Percentiles rank a stretch among this genome's conserved stretches.
These are phyloP conservation scores for Chenopodium berlandieri DNA, from an alignment of 148 eudicot species.

Conservation along the genomic window DNA sequence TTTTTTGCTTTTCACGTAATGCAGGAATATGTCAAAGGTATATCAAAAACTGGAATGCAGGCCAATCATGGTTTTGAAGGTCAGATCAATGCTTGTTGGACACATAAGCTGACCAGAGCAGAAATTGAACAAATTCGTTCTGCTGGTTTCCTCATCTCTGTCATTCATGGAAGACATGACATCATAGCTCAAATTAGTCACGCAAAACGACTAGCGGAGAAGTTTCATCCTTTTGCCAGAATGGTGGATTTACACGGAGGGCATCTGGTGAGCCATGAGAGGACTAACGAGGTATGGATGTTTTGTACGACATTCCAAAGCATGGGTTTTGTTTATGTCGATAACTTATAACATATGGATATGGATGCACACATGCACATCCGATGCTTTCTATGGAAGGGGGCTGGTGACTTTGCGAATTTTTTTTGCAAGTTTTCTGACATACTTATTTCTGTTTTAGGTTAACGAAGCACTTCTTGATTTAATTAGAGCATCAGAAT, in stretches of 20 bases:
- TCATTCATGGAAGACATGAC: constrained; percentile 98
- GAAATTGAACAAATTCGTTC: constrained; percentile 65
- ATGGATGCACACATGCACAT: not conserved
- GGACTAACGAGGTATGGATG: constrained; percentile 78
- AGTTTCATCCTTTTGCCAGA: constrained; percentile 72
- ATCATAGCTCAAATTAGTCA: constrained; percentile 81
- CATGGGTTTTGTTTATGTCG: not conserved
- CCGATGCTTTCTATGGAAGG: not conserved
- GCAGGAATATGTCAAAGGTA: constrained; percentile 88
- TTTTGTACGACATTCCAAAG: not conserved
- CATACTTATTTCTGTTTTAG: constrained; percentile 31
- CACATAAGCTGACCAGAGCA: constrained; percentile 59
- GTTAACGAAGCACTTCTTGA: constrained; percentile 77
- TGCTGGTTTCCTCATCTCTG: constrained; percentile 71
- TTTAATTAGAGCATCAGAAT: constrained; percentile 72
- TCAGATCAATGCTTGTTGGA: constrained; percentile 94
- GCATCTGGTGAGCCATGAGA: constrained; percentile 94
- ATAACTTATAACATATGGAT: not conserved
- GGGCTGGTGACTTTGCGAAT: not conserved
- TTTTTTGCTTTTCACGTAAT: not conserved
- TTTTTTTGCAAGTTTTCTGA: not conserved
- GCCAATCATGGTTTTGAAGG: constrained; percentile 88
- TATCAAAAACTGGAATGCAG: constrained; percentile 90
- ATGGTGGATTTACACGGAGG: constrained; percentile 92
- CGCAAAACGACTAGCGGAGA: constrained; percentile 76